Conservation (phyloP, 768 basidiomycete genomes). For the Strobilomyces confusus region DNA sequence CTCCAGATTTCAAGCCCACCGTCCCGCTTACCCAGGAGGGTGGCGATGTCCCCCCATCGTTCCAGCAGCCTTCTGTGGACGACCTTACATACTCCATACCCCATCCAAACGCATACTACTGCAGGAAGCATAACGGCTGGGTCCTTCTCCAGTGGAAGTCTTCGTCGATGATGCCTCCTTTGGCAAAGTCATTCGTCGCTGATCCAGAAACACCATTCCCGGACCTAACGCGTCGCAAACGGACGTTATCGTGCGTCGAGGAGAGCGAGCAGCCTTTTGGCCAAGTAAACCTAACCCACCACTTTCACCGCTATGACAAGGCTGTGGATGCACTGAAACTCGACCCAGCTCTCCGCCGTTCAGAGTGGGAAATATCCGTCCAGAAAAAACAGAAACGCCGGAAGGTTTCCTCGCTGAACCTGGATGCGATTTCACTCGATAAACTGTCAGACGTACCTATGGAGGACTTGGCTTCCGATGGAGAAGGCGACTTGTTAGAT, state of each 20-base stretch:
- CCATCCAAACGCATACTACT: slow-evolving; percentile 81
- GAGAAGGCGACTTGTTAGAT: slow-evolving; percentile 60
- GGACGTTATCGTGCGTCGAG: slow-evolving; percentile 49
- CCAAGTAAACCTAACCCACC: slow-evolving; percentile 63
- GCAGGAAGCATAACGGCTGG: slow-evolving; percentile 80
- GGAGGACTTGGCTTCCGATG: slow-evolving; percentile 29
- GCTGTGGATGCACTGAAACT: slow-evolving; percentile 70
- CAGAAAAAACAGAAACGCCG: slow-evolving; percentile 52
- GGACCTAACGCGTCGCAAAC: slow-evolving; percentile 47
- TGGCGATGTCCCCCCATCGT: slow-evolving; percentile 11
- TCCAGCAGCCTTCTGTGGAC: slow-evolving; percentile 47
- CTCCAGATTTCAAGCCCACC: slow-evolving; percentile 30
- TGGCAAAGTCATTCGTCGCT: slow-evolving; percentile 50
- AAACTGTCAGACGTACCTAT: slow-evolving; percentile 28
- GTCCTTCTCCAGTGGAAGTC: slow-evolving; percentile 69
- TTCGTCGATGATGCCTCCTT: slow-evolving; percentile 56
- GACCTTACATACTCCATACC: slow-evolving; percentile 70
- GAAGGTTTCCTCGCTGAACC: slow-evolving; percentile 42
- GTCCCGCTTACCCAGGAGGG: slow-evolving; percentile 20
- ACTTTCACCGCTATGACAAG: slow-evolving; percentile 72
- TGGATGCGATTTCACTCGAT: slow-evolving; percentile 23
- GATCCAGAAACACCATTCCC: slow-evolving; percentile 47
- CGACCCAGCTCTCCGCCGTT: slow-evolving; percentile 53
- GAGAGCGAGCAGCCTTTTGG: slow-evolving; percentile 45
- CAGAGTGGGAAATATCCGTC: slow-evolving; percentile 56